Percentiles rank a stretch among this genome's conserved stretches.
phyloP scores from a whole-genome alignment of 192 early-diverging fungal species.

The Dimargaris cristalligena region DNA sequence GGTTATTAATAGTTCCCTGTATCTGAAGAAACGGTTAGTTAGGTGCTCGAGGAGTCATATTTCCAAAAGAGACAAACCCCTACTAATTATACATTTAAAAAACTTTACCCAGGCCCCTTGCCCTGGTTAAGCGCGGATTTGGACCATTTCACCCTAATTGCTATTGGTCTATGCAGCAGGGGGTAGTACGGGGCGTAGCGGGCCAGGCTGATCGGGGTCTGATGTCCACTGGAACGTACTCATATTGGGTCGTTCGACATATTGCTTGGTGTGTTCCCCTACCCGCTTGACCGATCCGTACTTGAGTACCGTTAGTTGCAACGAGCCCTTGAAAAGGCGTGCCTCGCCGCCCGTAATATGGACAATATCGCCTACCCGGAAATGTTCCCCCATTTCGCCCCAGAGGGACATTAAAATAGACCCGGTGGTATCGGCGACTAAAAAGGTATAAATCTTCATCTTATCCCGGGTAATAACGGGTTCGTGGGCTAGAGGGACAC shows the following conservation, averaged over 20 bases:
- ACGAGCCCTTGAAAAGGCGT: constrained; percentile 32
- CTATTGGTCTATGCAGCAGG: too few relatives aligned
- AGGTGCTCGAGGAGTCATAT: too few relatives aligned
- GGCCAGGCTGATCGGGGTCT: constrained; percentile 13
- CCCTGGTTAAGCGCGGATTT: too few relatives aligned
- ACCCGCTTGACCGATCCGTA: constrained; percentile 36
- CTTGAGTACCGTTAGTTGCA: constrained; percentile 31
- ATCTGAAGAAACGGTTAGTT: too few relatives aligned
- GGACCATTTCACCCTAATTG: too few relatives aligned
- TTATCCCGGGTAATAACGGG: constrained; percentile 31
- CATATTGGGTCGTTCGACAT: constrained; percentile 24
- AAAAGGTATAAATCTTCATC: constrained; percentile 36
- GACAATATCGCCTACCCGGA: constrained; percentile 43
- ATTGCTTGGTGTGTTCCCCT: constrained; percentile 33
- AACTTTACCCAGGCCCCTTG: too few relatives aligned
- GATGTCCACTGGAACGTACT: constrained; percentile 29
- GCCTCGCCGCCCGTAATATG: constrained; percentile 31
- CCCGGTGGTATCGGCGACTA: constrained; percentile 40
- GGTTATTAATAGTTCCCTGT: too few relatives aligned
- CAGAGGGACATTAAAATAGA: constrained; percentile 40
- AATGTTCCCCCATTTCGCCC: constrained; percentile 28
- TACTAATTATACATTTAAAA: too few relatives aligned
- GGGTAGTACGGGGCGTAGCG: neutral
- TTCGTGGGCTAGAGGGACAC: constrained; percentile 15
- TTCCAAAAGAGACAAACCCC: too few relatives aligned